These are phyloP conservation scores for Picochlorum sp. DNA, from an alignment of 139 green algal genomes.

Conservation along the genomic window DNA sequence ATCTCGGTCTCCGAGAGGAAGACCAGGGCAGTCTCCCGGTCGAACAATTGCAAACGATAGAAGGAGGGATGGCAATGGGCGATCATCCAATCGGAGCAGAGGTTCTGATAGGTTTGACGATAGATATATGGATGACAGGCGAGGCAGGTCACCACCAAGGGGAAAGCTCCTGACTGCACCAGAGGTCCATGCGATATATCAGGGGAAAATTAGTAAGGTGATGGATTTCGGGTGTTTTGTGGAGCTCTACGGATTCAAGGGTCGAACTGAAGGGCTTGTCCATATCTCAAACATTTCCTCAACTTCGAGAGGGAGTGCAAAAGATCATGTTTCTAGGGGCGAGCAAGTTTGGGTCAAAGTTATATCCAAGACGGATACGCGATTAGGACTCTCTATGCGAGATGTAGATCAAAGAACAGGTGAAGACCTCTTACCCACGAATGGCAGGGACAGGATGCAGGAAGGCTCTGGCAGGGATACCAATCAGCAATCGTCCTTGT, in stretches of 20 bases:
- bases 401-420: constrained; percentile 93
- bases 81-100: constrained; percentile 7
- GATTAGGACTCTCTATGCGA: constrained; percentile 75
- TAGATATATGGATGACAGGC: too few relatives aligned
- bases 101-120: too few relatives aligned
- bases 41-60: constrained; percentile 5
- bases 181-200: constrained; percentile 67
- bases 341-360: constrained; percentile 76
- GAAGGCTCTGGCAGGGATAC: background rate
- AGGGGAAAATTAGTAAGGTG: constrained; percentile 53
- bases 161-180: constrained; percentile 35
- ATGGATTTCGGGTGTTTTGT: constrained; percentile 98
- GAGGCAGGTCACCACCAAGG: constrained; percentile 4
- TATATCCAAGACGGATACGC: constrained; percentile 37
- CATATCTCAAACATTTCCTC: constrained; percentile 79
- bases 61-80: background rate
- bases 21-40: constrained; percentile 14
- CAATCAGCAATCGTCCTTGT: constrained; percentile 29
- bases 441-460: background rate
- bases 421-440: constrained; percentile 57
- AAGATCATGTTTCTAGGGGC: constrained; percentile 31
- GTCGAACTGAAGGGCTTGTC: constrained; percentile 79
- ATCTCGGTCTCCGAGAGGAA: background rate
- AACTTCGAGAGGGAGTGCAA: constrained; percentile 5
- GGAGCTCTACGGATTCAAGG: constrained; percentile 61